A percentile compares a stretch with the other conserved stretches of the same genome.
These are phyloP conservation scores for Mucor racemosus DNA, from an alignment of 371 early-diverging fungal genomes.

Conservation along the genomic window DNA sequence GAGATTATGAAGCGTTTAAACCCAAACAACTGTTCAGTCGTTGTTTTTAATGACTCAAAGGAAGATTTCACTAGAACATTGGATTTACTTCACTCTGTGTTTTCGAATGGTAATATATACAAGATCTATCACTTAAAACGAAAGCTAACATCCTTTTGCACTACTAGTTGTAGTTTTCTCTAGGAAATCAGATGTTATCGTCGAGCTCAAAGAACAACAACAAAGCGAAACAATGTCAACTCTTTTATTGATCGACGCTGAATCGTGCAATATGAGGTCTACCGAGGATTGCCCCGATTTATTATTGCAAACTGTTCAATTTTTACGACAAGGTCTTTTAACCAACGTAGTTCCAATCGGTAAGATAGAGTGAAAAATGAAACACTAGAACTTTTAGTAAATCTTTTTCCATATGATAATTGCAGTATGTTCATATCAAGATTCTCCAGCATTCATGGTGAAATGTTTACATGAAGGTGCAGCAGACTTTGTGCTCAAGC, in stretches of 20 bases:
- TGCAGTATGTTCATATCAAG: conserved; percentile 38
- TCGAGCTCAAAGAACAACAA: conserved; percentile 16
- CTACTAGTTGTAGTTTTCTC: conserved; percentile 20
- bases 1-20: conserved; percentile 20
- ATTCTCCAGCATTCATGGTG: conserved; percentile 46
- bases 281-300: conserved; percentile 29
- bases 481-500: conserved; percentile 63
- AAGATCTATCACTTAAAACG: neutral
- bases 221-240: conserved; percentile 13
- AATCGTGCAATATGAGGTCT: conserved; percentile 9
- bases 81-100: conserved; percentile 16
- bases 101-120: conserved; percentile 17
- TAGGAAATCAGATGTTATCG: conserved; percentile 16
- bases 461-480: conserved; percentile 57
- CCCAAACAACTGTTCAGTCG: conserved; percentile 27
- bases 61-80: conserved; percentile 10
- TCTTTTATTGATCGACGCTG: conserved; percentile 30
- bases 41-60: conserved; percentile 21
- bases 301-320: conserved; percentile 18
- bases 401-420: neutral
- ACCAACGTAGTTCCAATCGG: conserved; percentile 27
- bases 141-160: neutral
- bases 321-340: conserved; percentile 17
- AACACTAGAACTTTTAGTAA: neutral
- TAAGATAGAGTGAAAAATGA: neutral